Base-by-base conservation (phyloP, 768 basidiomycete species). In the Xerocomus brunneocitrinus region DNA sequence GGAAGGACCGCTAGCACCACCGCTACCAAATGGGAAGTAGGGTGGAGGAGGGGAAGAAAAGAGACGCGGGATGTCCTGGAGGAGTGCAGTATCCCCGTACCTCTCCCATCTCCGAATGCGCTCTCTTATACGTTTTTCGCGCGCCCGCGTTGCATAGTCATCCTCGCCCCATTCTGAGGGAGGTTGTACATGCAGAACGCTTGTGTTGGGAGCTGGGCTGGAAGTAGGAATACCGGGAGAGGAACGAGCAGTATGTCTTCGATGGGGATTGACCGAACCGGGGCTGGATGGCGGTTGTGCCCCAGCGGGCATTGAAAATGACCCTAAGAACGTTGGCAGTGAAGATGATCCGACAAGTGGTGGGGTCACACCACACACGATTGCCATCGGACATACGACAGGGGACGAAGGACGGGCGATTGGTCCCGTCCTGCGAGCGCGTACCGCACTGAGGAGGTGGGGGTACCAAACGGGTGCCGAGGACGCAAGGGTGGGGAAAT, bases 331-430 rank as follows among this genome's bases (percentile, higher is more conserved):
- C 50, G 60, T 28, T 34, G 58, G 32, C 2, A 57, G 10, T 62
- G 69, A 45, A 61, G 64, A 58, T 9, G 80, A 73, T n/a, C 80
- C 77, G 13, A 81, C 72, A n/a, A 92, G 71, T 4, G 89, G 73
- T 27, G 93, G 91, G 0, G 87, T 85, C 62, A 91, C 83, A n/a
- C 92, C 91, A 61, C 95, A 89, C 16, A 97, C 76, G 44, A 97
- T 91, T 8, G 85, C 82, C 60, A 86, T 89, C 3, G 92, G 90
- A 63, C 82, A 82, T 34, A 69, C 58, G 12, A 84, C 78, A 1
- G 83, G 78, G n/a, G 82, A 80, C 5, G 81, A 75, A 10, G 83
- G 76, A 28, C 82, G 75, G 1, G 82, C 70, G 8, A 85, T 71
- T 3, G 84, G 76, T 2, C 87, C 84, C 57, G 82, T 78, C 31